Base-by-base conservation (phyloP, 805 yeast genomes). In the Metschnikowia sp. region DNA sequence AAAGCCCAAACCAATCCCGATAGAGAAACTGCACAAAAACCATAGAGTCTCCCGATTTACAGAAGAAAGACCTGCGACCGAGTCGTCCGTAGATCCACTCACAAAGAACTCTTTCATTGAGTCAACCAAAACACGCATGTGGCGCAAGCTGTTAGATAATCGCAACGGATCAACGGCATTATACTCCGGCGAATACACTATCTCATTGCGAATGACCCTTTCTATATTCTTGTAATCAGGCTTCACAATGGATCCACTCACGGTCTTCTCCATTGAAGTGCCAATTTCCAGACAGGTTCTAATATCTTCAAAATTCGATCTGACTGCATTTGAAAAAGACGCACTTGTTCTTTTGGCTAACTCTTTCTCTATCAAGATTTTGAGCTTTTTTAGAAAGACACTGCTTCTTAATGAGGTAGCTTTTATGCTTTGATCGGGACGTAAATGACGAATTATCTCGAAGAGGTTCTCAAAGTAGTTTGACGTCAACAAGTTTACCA, bases 401-500 rank as follows among this genome's bases (percentile, higher is more conserved):
- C 49, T 54, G 33, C 60, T 62, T 34, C 53, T 59, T 34, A 70
- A 52, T 2, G 72, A 63, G 3, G 72, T 53, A 4, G 74, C 57
- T 46, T 71, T 72, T 70, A 75, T 69, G 31, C 66, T 63, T 51
- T 70, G 76, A 44, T 59, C 61, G 0, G 77, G 77, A 31, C 58
- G 60, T 13, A 63, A 48, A 19, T 45, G 46, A 50, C 62, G 62
- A 38, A 71, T 65, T 35, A 72, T 57, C 9, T 70, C 74, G 48
- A 70, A 64, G 32, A 72, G 57, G 50, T 69, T 71, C 15, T 63
- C 53, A 45, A 72, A 72, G 53, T 70, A 72, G 53, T 72, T 71
- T 33, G 64, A 65, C 4, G 72, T 66, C 54, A 71, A 64, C 55
- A 72, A 52, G 48, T 72, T 72, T 37, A 72, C 63, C 9, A 72